A percentile compares a stretch with the other conserved stretches of the same genome.
Evolutionary conservation across 1,284 basidiomycete genomes (phyloP).

Genomic region (Austropuccinia psidii): DNA sequence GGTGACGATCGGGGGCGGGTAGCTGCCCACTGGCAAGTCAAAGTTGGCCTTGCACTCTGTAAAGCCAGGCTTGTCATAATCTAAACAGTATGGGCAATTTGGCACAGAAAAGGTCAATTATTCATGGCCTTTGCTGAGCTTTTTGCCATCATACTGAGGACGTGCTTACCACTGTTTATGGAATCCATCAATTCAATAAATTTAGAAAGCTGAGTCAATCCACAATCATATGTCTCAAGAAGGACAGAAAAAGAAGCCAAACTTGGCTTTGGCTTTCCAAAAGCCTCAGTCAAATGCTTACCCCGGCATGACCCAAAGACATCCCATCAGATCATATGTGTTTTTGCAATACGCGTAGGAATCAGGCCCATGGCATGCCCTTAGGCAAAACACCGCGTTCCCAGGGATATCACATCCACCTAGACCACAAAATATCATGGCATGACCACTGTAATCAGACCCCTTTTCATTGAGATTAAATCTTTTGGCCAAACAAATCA

Average conservation of each 20-base stretch:
- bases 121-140: too few species aligned
- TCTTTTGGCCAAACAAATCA: background rate
- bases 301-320: slow-evolving; percentile 33
- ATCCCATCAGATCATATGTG: slow-evolving; percentile 44
- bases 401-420: slow-evolving; percentile 45
- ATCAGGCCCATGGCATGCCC: slow-evolving; percentile 40
- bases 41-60: slow-evolving; percentile 43
- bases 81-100: too few species aligned
- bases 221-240: background rate
- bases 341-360: slow-evolving; percentile 43
- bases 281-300: too few species aligned
- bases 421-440: background rate
- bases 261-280: background rate
- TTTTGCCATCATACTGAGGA: background rate
- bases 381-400: slow-evolving; percentile 41
- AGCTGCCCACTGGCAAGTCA: slow-evolving; percentile 42
- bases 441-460: too few species aligned
- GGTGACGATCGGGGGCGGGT: slow-evolving; percentile 42
- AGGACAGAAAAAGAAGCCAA: background rate
- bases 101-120: background rate
- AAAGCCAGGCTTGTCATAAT: slow-evolving; percentile 43
- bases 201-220: background rate
- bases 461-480: too few species aligned
- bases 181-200: background rate
- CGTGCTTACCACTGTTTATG: too few species aligned